Evolutionary conservation across 2,329 filamentous ascomycete species (phyloP), one percentile per base, ranked within the genome.

Genomic region (Fusarium sp.): DNA sequence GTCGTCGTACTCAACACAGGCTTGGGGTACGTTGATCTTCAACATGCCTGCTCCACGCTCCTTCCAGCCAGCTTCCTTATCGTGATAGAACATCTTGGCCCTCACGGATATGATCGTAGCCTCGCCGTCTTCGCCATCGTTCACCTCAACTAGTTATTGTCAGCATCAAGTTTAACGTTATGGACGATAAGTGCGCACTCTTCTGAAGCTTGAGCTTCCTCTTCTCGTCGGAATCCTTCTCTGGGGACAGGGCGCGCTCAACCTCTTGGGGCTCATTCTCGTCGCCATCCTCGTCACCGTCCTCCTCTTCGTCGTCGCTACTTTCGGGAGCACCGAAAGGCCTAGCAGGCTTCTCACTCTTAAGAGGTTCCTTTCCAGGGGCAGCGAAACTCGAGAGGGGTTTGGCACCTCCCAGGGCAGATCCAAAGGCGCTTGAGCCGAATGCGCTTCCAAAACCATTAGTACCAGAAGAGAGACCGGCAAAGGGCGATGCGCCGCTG

Each of bases 51-150:
- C 89, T 14, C 95, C 95, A 62, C 95, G 92, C 84, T 98, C 96
- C 82, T 96, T 96, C 96, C 96, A 98, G 56, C 91, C 92, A 64
- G 89, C 88, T 39, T 87, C 87, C 73, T 90, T 90, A 74, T 93
- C 91, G 78, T 97, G 93, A 67, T 92, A 89, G 85, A 94, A 98
- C 68, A 98, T 90, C 83, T 97, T 97, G 23, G 94, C 93, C 74
- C 95, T 92, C 68, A 93, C 91, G 52, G 91, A 89, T 80, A 96
- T 90, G 58, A 94, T 85, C 2, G 93, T 96, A 23, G 88, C 87
- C 82, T 98, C 96, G 58, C 91, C 91, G 78, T 95, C 92, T 83
- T 98, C 96, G 66, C 96, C 96, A 61, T 97, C 96, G 81, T 97
- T 93, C 48, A 96, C 90, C 57, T 86, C 85, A 32, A 92, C 90